Conservation (phyloP, 2,329 filamentous ascomycete species). For the Cladorrhinum sp. region DNA sequence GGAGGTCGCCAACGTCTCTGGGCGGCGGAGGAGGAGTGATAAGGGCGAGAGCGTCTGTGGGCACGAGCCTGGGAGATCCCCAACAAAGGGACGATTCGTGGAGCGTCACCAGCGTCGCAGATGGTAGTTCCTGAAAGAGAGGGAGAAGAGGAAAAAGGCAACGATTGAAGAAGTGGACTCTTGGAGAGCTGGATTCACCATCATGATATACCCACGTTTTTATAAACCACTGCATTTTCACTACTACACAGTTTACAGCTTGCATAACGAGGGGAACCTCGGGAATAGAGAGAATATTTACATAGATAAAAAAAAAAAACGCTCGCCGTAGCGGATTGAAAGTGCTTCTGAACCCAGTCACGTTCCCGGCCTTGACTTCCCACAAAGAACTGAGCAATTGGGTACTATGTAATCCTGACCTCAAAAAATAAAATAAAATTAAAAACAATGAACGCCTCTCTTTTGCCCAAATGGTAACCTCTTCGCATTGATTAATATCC, state of each 20-base stretch:
- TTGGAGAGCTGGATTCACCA: background rate
- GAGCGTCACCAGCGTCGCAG: slow-evolving; percentile 12
- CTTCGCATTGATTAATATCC: background rate
- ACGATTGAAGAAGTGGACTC: background rate
- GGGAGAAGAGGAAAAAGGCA: no score
- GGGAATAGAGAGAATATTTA: background rate
- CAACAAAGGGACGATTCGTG: slow-evolving; percentile 24
- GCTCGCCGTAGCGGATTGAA: no score
- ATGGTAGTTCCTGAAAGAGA: slow-evolving; percentile 1
- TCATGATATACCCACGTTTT: background rate
- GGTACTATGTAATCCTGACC: background rate
- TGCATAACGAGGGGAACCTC: background rate
- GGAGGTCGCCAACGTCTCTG: slow-evolving; percentile 3
- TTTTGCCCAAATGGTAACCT: background rate
- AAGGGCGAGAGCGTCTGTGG: background rate
- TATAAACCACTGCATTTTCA: background rate
- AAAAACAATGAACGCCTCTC: background rate
- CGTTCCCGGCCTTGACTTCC: no score
- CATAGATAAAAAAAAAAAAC: no score
- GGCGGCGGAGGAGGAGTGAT: slow-evolving; percentile 20
- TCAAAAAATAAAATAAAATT: no score
- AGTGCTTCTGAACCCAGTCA: no score
- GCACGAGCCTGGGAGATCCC: slow-evolving; percentile 18
- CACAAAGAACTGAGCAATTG: background rate
- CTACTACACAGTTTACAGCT: background rate